phyloP scores from a whole-genome alignment of 2,329 filamentous ascomycete genomes.

The Immersiporthe knoxdaviesiana region DNA sequence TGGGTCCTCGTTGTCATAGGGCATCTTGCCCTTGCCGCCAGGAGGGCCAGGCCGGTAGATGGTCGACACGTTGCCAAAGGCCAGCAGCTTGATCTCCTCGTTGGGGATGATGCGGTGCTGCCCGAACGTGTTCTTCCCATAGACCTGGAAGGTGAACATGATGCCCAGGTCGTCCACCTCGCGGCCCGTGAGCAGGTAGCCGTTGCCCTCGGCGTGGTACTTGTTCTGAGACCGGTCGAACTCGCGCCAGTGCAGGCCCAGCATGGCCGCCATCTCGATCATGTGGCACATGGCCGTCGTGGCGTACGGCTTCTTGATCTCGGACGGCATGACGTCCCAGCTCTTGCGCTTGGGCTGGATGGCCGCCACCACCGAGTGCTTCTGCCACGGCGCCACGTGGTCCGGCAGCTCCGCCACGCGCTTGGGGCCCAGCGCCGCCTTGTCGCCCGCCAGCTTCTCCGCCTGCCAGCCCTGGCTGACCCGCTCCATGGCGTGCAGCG shows the following conservation, averaged over 20 bases:
- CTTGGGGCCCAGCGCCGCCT: constrained; percentile 30
- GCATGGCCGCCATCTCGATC: constrained; percentile 56
- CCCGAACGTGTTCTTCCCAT: constrained; percentile 52
- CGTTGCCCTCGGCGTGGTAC: constrained; percentile 60
- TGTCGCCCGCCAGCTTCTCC: constrained; percentile 34
- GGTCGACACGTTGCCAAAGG: constrained; percentile 59
- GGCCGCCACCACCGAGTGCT: constrained; percentile 50
- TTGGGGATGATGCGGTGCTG: constrained; percentile 57
- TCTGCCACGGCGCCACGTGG: constrained; percentile 28
- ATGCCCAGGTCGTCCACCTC: constrained; percentile 54
- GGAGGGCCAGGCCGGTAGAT: constrained; percentile 41
- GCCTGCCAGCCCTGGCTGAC: constrained; percentile 53
- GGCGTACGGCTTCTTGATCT: constrained; percentile 53
- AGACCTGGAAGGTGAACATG: constrained; percentile 57
- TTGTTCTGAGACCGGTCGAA: constrained; percentile 56
- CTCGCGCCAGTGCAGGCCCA: constrained; percentile 62
- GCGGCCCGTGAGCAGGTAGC: constrained; percentile 53
- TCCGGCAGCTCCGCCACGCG: constrained; percentile 31
- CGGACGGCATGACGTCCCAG: constrained; percentile 57
- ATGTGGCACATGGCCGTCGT: constrained; percentile 60
- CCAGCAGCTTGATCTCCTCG: constrained; percentile 57
- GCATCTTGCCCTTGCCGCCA: constrained; percentile 27
- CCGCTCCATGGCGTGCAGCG: constrained; percentile 54
- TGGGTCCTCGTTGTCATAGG: constrained; percentile 42
- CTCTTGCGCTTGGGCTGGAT: constrained; percentile 50